A percentile compares a stretch with the other conserved stretches of the same genome.
Conservation (phyloP, 1,139 yeast genomes). For the Waltiozyma sp. region DNA sequence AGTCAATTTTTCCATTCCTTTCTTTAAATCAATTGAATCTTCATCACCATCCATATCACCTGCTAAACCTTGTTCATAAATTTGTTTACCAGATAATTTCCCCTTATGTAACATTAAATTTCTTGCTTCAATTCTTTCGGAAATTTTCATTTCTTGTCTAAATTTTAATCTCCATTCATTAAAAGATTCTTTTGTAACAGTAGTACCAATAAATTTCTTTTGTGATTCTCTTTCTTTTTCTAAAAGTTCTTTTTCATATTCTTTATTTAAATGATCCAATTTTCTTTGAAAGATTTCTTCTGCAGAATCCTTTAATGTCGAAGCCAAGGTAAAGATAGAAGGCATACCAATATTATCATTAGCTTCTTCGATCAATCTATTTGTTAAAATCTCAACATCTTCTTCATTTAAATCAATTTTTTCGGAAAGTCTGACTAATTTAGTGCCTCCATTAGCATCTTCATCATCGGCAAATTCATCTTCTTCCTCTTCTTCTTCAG, state of each 20-base stretch:
- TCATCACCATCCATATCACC: constrained; percentile 43
- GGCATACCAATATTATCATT: constrained; percentile 80
- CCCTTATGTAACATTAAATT: constrained; percentile 55
- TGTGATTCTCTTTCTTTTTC: constrained; percentile 64
- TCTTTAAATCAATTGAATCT: constrained; percentile 8
- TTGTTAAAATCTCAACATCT: constrained; percentile 33
- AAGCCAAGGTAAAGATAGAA: constrained; percentile 67
- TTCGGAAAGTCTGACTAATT: constrained; percentile 45
- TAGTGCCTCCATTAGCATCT: constrained; percentile 20
- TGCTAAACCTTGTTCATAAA: constrained; percentile 82
- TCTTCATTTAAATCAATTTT: constrained; percentile 35
- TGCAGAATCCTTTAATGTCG: constrained; percentile 69
- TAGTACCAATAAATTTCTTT: constrained; percentile 63
- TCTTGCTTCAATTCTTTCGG: constrained; percentile 44
- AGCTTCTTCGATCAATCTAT: constrained; percentile 47
- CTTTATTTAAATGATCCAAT: constrained; percentile 42
- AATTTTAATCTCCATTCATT: constrained; percentile 58
- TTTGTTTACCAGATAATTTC: constrained; percentile 75
- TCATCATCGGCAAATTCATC: constrained; percentile 25
- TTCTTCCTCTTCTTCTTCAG: constrained; percentile 30
- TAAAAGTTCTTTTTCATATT: constrained; percentile 45
- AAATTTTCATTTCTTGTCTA: constrained; percentile 41
- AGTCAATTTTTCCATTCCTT: constrained; percentile 7
- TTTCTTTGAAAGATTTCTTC: constrained; percentile 54
- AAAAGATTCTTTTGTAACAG: constrained; percentile 67